Evolutionary conservation across 2,329 filamentous ascomycete genomes (phyloP).

Genomic region (Stenocarpella maydis): DNA sequence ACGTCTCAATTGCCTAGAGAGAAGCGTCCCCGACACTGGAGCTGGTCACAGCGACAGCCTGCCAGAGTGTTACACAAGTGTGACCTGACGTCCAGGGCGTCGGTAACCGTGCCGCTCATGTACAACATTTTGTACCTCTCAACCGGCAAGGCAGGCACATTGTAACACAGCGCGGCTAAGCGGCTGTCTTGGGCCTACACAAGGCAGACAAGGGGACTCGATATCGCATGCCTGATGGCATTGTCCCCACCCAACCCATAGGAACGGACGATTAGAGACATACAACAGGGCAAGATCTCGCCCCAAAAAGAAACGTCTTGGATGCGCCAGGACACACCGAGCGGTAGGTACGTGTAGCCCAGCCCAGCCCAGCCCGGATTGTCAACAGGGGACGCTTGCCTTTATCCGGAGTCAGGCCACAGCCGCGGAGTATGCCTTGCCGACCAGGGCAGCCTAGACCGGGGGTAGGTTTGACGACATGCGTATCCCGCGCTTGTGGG

Average conservation of each 20-base stretch:
- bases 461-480: slow-evolving; percentile 19
- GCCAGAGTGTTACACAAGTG: slow-evolving; percentile 4
- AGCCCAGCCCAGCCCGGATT: slow-evolving; percentile 4
- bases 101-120: slow-evolving; percentile 1
- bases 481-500: slow-evolving; percentile 6
- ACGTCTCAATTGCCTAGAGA: neutral
- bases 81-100: neutral
- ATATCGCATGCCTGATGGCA: slow-evolving; percentile 9
- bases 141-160: neutral
- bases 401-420: slow-evolving; percentile 13
- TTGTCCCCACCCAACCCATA: neutral
- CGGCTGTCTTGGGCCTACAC: slow-evolving; percentile 19
- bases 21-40: neutral
- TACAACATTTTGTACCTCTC: neutral
- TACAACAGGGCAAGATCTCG: slow-evolving; percentile 13
- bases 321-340: neutral
- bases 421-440: slow-evolving; percentile 29
- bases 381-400: neutral
- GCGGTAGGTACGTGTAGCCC: slow-evolving; percentile 3
- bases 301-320: slow-evolving; percentile 7
- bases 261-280: slow-evolving; percentile 15
- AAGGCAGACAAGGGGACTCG: slow-evolving; percentile 4
- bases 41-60: slow-evolving; percentile 1
- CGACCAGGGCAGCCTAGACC: slow-evolving; percentile 28
- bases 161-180: slow-evolving; percentile 26